Base-by-base conservation (phyloP, 345 rosid species). In the Citrus sinensis region DNA sequence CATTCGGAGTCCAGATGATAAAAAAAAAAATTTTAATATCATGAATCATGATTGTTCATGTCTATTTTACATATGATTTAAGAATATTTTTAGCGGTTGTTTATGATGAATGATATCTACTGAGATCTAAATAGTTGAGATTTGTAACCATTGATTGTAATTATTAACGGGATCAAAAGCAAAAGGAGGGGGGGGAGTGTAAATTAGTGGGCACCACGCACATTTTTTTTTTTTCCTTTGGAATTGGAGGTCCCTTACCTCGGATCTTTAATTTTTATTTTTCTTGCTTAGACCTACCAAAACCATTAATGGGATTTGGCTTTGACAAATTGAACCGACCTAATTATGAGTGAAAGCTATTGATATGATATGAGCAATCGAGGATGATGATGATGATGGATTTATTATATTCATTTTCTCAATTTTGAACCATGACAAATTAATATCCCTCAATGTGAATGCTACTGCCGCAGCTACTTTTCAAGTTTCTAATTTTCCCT, bases 271-370 rank as follows among this genome's bases (percentile, higher is more conserved):
- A 54, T 54, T 49, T 30, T 30, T 7, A 19, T 29, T 16, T 56
- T 24, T 39, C 66, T 40, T 49, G n/a, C 6, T 51, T 3, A 78
- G 62, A 73, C 79, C 79, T 75, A 74, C 70, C 81, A 62, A 34
- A 32, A 32, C 56, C 78, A 55, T 0, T 5, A 11, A 32, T 68
- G 29, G 60, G 29, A 40, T 19, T 67, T 22, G 7, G 11, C 39
- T 51, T 79, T 79, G 74, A 79, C 82, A 74, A 56, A 56, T 34
- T 61, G 55, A 68, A 74, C 73, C 78, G 34, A 27, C 69, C 82
- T 42, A 75, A 37, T 40, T 67, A 58, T 79, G 78, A 67, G 30
- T 58, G 78, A 73, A 73, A 73, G 66, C 81, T 27, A 73, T 27
- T 54, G 58, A 54, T 5, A 54, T 54, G 58, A 54, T 54, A 17